These are phyloP conservation scores for Podospora didyma DNA, from an alignment of 495 filamentous ascomycete genomes.

Conservation along the genomic window DNA sequence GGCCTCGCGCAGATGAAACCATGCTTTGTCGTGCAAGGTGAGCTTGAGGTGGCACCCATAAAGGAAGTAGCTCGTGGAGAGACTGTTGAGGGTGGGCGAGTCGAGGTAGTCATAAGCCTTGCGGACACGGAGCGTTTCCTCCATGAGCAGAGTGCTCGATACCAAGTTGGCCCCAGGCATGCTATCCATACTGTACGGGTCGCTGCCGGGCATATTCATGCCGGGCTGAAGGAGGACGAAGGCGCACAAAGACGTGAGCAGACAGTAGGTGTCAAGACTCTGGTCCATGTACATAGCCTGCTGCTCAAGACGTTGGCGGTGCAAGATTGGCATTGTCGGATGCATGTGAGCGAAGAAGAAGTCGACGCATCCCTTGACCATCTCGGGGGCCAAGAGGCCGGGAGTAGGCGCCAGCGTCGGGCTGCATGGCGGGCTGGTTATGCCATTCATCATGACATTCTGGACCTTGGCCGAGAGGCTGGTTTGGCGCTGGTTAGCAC, in stretches of 20 bases:
- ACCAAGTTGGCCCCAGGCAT: slow-evolving; percentile 51
- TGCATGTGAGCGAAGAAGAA: slow-evolving; percentile 85
- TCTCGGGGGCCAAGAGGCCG: slow-evolving; percentile 54
- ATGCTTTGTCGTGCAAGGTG: slow-evolving; percentile 66
- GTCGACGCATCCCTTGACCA: slow-evolving; percentile 68
- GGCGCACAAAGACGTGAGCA: slow-evolving; percentile 73
- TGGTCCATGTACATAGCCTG: slow-evolving; percentile 60
- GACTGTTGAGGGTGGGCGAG: slow-evolving; percentile 59
- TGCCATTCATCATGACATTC: slow-evolving; percentile 35
- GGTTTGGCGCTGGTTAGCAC: slow-evolving; percentile 60
- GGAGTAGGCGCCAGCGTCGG: slow-evolving; percentile 47
- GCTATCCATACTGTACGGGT: slow-evolving; percentile 50
- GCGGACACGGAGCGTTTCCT: slow-evolving; percentile 71
- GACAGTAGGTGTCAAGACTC: slow-evolving; percentile 71
- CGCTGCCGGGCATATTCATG: slow-evolving; percentile 54
- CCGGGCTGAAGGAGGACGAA: slow-evolving; percentile 84
- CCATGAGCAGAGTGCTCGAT: slow-evolving; percentile 60
- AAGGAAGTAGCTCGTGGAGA: slow-evolving; percentile 77
- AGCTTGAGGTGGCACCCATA: slow-evolving; percentile 74
- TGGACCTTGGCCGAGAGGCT: slow-evolving; percentile 51
- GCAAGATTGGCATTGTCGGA: slow-evolving; percentile 75
- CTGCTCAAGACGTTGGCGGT: slow-evolving; percentile 62
- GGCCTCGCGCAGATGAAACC: slow-evolving; percentile 69
- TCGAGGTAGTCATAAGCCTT: slow-evolving; percentile 73
- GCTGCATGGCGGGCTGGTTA: slow-evolving; percentile 38